Percentiles rank a stretch among this genome's conserved stretches.
Conservation (phyloP, 2,329 filamentous ascomycete species). For the Plenodomus lindquistii region DNA sequence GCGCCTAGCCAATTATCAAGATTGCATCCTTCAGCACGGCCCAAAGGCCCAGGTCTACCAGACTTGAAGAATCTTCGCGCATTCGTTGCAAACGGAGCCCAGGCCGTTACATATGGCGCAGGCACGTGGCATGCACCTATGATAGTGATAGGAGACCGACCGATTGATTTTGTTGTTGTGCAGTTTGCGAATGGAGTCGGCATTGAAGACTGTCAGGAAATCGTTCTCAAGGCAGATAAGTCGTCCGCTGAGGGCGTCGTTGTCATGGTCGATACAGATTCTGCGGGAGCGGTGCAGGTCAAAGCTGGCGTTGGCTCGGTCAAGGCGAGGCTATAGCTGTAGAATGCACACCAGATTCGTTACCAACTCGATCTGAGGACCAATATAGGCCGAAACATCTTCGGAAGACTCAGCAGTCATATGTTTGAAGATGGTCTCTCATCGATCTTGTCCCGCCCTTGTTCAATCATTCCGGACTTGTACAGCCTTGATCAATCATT, state of each 20-base stretch:
- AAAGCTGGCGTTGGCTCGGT: slow-evolving; percentile 40
- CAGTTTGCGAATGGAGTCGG: slow-evolving; percentile 85
- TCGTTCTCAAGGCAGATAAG: slow-evolving; percentile 49
- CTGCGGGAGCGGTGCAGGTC: slow-evolving; percentile 37
- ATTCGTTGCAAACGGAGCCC: slow-evolving; percentile 75
- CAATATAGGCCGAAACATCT: too few relatives aligned
- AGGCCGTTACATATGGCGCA: slow-evolving; percentile 88
- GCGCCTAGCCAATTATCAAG: slow-evolving; percentile 34
- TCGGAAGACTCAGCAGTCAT: too few relatives aligned
- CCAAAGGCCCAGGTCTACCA: slow-evolving; percentile 64
- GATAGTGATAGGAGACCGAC: slow-evolving; percentile 74
- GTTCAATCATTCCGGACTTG: too few relatives aligned
- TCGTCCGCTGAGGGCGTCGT: slow-evolving; percentile 40
- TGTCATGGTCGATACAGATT: slow-evolving; percentile 38
- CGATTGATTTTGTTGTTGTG: slow-evolving; percentile 79
- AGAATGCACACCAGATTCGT: neutral
- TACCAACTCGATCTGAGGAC: too few relatives aligned
- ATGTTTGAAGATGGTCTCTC: too few relatives aligned
- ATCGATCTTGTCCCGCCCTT: too few relatives aligned
- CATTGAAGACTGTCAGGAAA: slow-evolving; percentile 87
- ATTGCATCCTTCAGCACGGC: slow-evolving; percentile 38
- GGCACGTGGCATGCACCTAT: slow-evolving; percentile 98
- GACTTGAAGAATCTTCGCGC: slow-evolving; percentile 72
- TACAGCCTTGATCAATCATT: too few relatives aligned
- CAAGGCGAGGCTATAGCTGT: slow-evolving; percentile 30